Percentiles rank a stretch among this genome's conserved stretches.
These are phyloP conservation scores for Coleophoma cylindrospora DNA, from an alignment of 2,329 filamentous ascomycete genomes.

Conservation along the genomic window DNA sequence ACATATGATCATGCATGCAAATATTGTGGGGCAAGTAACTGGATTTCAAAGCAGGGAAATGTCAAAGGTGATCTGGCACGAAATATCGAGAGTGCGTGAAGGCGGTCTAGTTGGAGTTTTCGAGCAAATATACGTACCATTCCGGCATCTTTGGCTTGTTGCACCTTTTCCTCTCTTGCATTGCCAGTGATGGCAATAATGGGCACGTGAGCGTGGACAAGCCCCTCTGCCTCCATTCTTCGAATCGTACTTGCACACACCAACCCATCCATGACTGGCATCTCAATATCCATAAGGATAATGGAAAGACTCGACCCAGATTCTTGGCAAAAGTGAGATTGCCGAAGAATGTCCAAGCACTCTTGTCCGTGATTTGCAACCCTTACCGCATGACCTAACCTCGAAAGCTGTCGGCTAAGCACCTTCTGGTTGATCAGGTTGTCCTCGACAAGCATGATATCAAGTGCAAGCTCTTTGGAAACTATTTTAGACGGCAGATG, in stretches of 20 bases:
- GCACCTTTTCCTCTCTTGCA: slow-evolving; percentile 67
- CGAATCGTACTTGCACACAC: slow-evolving; percentile 66
- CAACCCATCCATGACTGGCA: slow-evolving; percentile 78
- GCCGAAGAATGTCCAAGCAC: slow-evolving; percentile 49
- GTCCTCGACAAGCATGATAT: slow-evolving; percentile 51
- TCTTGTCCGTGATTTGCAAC: slow-evolving; percentile 62
- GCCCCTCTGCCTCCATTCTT: slow-evolving; percentile 54
- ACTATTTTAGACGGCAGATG: slow-evolving; percentile 8
- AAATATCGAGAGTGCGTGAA: too few species aligned
- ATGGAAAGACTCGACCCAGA: slow-evolving; percentile 47
- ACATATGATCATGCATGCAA: too few species aligned
- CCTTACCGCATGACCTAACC: slow-evolving; percentile 51
- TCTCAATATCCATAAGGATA: slow-evolving; percentile 70
- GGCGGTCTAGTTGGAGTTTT: not conserved
- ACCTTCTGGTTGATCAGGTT: slow-evolving; percentile 57
- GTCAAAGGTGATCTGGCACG: too few species aligned
- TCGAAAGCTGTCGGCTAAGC: slow-evolving; percentile 43
- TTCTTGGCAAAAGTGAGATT: slow-evolving; percentile 51
- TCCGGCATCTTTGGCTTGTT: slow-evolving; percentile 62
- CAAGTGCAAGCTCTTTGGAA: slow-evolving; percentile 10
- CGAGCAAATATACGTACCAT: slow-evolving; percentile 47
- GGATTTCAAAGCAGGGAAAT: too few species aligned
- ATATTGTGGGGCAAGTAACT: too few species aligned
- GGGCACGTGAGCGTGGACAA: slow-evolving; percentile 58
- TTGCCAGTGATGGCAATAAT: slow-evolving; percentile 76